A percentile compares a stretch with the other conserved stretches of the same genome.
Conservation (phyloP, 768 basidiomycete species). For the Boletales sp. region DNA sequence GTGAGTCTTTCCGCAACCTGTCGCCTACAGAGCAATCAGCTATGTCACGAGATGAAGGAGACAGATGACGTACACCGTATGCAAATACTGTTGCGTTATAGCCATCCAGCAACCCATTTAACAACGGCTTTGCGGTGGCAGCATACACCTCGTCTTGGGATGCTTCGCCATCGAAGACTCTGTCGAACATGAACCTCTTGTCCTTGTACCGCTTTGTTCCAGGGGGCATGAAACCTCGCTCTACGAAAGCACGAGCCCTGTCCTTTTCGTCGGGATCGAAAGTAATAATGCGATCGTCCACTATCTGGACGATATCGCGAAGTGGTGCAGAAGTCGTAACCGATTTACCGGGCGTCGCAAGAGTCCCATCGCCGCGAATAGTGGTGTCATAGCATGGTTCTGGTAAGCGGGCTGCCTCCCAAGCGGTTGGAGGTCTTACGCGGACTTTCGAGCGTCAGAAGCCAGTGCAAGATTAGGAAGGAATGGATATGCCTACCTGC, state of each 20-base stretch:
- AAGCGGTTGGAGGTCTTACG: slow-evolving; percentile 81
- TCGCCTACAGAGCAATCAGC: slow-evolving; percentile 59
- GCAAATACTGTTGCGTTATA: slow-evolving; percentile 98
- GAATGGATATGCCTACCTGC: slow-evolving; percentile 49
- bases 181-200: slow-evolving; percentile 95
- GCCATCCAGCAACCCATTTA: slow-evolving; percentile 84
- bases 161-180: slow-evolving; percentile 79
- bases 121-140: slow-evolving; percentile 78
- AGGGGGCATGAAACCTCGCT: slow-evolving; percentile 80
- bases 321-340: slow-evolving; percentile 54
- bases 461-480: not conserved
- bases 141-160: slow-evolving; percentile 86
- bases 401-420: slow-evolving; percentile 84
- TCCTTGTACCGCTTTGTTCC: slow-evolving; percentile 95
- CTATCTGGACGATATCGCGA: slow-evolving; percentile 79
- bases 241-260: slow-evolving; percentile 71
- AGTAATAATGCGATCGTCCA: slow-evolving; percentile 92
- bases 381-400: slow-evolving; percentile 65
- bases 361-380: slow-evolving; percentile 81
- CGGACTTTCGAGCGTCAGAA: slow-evolving; percentile 56
- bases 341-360: slow-evolving; percentile 61
- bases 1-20: slow-evolving; percentile 99
- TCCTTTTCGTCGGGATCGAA: slow-evolving; percentile 96
- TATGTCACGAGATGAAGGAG: slow-evolving; percentile 2
- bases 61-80: slow-evolving; percentile 74